Conservation (phyloP, 192 early-diverging fungal species). For the Gaertneriomyces sp. region DNA sequence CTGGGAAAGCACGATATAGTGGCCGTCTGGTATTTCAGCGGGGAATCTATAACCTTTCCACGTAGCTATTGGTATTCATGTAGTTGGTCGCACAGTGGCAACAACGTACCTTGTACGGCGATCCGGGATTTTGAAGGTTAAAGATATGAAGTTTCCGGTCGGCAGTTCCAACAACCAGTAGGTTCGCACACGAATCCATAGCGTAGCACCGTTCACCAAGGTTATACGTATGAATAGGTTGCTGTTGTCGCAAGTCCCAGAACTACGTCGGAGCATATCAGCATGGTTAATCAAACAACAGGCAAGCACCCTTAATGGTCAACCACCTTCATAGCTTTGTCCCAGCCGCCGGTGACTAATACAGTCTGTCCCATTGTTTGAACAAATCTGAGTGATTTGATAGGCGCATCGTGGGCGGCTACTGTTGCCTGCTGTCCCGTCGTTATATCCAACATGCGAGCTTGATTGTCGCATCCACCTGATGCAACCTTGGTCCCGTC, state of each 20-base stretch:
- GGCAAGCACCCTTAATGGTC: too few species aligned
- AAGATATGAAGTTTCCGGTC: conserved; percentile 80
- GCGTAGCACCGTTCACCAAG: conserved; percentile 87
- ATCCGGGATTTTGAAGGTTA: conserved; percentile 73
- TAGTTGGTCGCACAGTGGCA: background rate
- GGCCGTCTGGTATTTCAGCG: conserved; percentile 83
- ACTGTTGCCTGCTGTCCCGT: conserved; percentile 80
- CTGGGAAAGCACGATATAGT: conserved; percentile 70
- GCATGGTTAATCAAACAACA: too few species aligned
- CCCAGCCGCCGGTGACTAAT: conserved; percentile 88
- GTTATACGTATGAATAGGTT: conserved; percentile 66
- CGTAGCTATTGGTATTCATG: background rate
- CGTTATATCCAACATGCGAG: conserved; percentile 74
- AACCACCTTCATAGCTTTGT: conserved; percentile 76
- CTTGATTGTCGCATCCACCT: conserved; percentile 87
- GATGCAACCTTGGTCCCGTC: conserved; percentile 88
- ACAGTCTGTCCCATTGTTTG: conserved; percentile 50
- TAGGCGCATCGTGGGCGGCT: conserved; percentile 86
- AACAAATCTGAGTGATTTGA: conserved; percentile 74
- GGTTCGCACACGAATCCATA: conserved; percentile 75
- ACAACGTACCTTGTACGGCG: conserved; percentile 61
- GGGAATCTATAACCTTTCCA: conserved; percentile 46
- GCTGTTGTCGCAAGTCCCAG: conserved; percentile 84
- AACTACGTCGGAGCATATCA: conserved; percentile 50
- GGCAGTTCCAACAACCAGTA: conserved; percentile 90